These are phyloP conservation scores for Globisporangium iwayamae DNA, from an alignment of 352 stramenopile species.

Conservation along the genomic window DNA sequence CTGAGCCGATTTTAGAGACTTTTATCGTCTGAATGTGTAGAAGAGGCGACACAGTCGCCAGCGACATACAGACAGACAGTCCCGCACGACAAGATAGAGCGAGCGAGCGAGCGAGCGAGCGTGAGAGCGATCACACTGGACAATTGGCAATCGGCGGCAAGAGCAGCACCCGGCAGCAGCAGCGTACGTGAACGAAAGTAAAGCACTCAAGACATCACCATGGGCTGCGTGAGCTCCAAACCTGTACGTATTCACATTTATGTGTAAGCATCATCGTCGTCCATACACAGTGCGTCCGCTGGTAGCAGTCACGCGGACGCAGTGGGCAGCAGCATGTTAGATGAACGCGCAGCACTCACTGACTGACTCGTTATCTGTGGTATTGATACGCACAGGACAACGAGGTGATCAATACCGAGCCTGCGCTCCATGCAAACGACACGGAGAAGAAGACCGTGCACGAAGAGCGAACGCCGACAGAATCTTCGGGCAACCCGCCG, in stretches of 20 bases:
- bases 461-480: conserved; percentile 20
- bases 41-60: conserved; percentile 10
- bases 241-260: conserved; percentile 28
- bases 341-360: not conserved
- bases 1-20: conserved; percentile 3
- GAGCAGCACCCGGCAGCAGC: conserved; percentile 20
- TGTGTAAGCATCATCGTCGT: not conserved
- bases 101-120: not conserved
- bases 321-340: not conserved
- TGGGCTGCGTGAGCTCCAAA: conserved; percentile 80
- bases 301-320: not conserved
- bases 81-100: not conserved
- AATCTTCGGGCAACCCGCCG: conserved; percentile 14
- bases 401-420: conserved; percentile 32
- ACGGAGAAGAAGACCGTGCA: conserved; percentile 27
- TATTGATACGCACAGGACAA: conserved; percentile 25
- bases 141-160: conserved; percentile 14
- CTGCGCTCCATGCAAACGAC: conserved; percentile 30
- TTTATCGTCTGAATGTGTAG: conserved; percentile 1
- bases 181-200: not conserved
- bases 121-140: not conserved
- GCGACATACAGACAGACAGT: conserved; percentile 4
- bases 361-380: conserved; percentile 4
- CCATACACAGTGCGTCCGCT: not conserved
- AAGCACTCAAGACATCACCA: conserved; percentile 20